Percentiles rank a stretch among this genome's conserved stretches.
Conservation (phyloP, 768 basidiomycete genomes). For the Lenzites betulinus region DNA sequence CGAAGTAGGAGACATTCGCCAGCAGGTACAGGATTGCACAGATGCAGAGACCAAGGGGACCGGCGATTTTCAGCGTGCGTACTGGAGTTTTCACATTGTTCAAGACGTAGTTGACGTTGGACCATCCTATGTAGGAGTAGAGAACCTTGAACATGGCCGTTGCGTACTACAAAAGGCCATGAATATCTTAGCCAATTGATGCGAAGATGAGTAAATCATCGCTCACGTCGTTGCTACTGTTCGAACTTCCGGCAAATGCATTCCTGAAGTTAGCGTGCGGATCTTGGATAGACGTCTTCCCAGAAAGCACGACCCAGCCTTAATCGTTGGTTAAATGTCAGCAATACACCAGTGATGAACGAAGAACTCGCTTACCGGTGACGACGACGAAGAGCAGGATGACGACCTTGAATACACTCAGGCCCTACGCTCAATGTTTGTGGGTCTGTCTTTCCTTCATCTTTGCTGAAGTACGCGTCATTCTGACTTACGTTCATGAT, state of each 20-base stretch:
- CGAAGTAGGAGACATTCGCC: conserved; percentile 44
- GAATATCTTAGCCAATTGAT: background rate
- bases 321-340: too few relatives aligned
- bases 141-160: conserved; percentile 34
- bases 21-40: conserved; percentile 52
- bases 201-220: background rate
- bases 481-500: background rate
- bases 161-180: conserved; percentile 30
- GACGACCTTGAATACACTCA: conserved; percentile 16
- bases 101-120: conserved; percentile 46
- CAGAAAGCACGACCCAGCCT: conserved; percentile 26
- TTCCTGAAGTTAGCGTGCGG: conserved; percentile 34
- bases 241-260: conserved; percentile 30
- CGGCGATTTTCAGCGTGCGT: conserved; percentile 47
- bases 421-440: conserved; percentile 12
- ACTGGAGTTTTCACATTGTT: conserved; percentile 44
- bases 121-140: conserved; percentile 34
- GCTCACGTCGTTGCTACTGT: background rate
- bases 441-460: conserved; percentile 23
- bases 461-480: conserved; percentile 9
- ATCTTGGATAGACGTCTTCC: conserved; percentile 30
- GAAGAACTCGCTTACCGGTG: conserved; percentile 17
- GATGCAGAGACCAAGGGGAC: conserved; percentile 46
- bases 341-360: too few relatives aligned
- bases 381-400: conserved; percentile 26